These are phyloP conservation scores for Stephania japonica DNA, from an alignment of 164 flowering plant species.

Conservation along the genomic window DNA sequence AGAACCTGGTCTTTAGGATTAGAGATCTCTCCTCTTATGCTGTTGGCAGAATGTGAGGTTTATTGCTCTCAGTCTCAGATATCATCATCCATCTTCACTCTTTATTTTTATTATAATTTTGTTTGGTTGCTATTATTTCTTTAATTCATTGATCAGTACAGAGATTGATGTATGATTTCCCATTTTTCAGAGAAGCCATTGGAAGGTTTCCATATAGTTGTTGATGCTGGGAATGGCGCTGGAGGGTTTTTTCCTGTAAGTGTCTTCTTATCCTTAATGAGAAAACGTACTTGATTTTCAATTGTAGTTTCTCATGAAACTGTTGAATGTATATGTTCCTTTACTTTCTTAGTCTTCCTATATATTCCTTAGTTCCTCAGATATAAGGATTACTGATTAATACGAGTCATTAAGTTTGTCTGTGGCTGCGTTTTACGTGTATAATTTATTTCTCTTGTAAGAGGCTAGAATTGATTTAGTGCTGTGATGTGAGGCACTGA, in stretches of 20 bases:
- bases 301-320: neutral
- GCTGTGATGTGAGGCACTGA: too few species aligned
- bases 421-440: neutral
- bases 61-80: neutral
- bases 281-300: neutral
- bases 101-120: neutral
- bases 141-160: neutral
- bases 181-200: constrained; percentile 71
- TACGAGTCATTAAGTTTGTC: neutral
- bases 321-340: neutral
- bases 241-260: constrained; percentile 96
- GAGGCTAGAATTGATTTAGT: too few species aligned
- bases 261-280: neutral
- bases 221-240: constrained; percentile 99
- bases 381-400: neutral
- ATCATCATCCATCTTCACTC: neutral
- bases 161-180: neutral
- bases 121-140: neutral
- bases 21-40: neutral
- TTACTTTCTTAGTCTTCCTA: neutral
- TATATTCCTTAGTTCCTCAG: neutral
- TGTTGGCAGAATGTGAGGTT: neutral
- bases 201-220: constrained; percentile 95
- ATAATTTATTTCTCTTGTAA: too few species aligned
- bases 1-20: neutral